Conservation (phyloP, 2,329 filamentous ascomycete species). For the Mollisia scopiformis region DNA sequence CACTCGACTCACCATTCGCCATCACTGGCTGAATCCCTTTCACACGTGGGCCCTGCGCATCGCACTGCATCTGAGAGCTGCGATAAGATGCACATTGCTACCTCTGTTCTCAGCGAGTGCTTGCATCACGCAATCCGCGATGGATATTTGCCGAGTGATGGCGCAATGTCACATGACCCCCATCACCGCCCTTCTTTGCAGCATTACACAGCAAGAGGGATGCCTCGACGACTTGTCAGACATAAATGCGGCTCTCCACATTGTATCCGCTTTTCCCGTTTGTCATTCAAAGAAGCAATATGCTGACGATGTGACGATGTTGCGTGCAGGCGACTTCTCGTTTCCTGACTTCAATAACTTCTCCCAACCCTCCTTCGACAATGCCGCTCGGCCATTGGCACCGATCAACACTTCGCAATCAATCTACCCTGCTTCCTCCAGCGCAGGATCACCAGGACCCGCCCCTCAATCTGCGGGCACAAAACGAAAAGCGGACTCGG, state of each 20-base stretch:
- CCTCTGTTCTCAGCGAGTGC: background rate
- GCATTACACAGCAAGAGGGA: background rate
- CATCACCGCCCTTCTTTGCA: background rate
- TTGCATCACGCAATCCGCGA: background rate
- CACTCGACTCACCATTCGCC: background rate
- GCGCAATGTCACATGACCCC: conserved; percentile 3
- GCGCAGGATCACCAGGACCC: conserved; percentile 23
- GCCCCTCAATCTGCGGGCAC: conserved; percentile 34
- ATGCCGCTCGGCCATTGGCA: conserved; percentile 14
- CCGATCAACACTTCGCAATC: conserved; percentile 25
- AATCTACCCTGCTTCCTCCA: conserved; percentile 23
- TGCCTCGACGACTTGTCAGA: background rate
- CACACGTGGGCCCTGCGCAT: conserved; percentile 1
- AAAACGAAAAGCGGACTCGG: conserved; percentile 36
- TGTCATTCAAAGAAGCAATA: conserved; percentile 17
- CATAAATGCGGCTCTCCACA: conserved; percentile 2
- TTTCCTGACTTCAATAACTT: conserved; percentile 37
- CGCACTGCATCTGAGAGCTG: conserved; percentile 6
- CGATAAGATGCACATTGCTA: too few relatives aligned
- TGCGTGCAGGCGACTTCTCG: conserved; percentile 34
- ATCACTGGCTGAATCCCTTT: background rate
- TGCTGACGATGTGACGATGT: conserved; percentile 34
- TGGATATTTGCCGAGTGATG: background rate
- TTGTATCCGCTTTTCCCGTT: background rate
- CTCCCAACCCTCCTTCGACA: conserved; percentile 25